Percentiles rank a stretch among this genome's conserved stretches.
These are phyloP conservation scores for Fusarium hostae DNA, from an alignment of 2,329 filamentous ascomycete species.

Conservation along the genomic window DNA sequence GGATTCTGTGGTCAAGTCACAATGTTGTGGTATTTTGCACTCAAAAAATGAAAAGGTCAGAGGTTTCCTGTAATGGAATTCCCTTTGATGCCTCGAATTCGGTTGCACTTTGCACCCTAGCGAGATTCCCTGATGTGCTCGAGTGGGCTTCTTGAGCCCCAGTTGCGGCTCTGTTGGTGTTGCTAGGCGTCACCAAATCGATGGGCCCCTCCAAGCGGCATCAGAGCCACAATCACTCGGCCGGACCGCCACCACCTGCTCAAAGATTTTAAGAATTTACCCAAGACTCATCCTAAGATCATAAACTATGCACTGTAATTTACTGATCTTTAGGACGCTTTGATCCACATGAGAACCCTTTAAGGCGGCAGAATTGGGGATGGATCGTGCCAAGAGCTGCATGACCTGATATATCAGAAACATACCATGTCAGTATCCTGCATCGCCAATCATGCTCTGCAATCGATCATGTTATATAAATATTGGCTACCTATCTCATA, in stretches of 20 bases:
- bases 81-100: not conserved
- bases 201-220: constrained; percentile 2
- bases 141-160: not conserved
- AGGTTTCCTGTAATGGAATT: not conserved
- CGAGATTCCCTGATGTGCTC: not conserved
- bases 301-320: constrained; percentile 1
- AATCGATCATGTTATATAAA: not conserved
- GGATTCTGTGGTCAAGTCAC: no score
- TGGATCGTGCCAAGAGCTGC: constrained; percentile 31
- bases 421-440: not conserved
- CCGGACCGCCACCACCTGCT: not conserved
- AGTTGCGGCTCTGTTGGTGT: constrained; percentile 2
- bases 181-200: not conserved
- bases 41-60: not conserved
- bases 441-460: not conserved
- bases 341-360: not conserved
- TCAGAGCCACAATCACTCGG: not conserved
- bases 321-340: not conserved
- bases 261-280: not conserved
- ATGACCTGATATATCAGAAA: constrained; percentile 30
- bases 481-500: not conserved
- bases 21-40: not conserved
- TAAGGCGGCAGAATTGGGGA: not conserved
- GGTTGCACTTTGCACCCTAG: not conserved
- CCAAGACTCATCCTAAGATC: not conserved